A percentile compares a stretch with the other conserved stretches of the same genome.
phyloP scores from a whole-genome alignment of 2,329 filamentous ascomycete genomes.

The Shiraia sp. region DNA sequence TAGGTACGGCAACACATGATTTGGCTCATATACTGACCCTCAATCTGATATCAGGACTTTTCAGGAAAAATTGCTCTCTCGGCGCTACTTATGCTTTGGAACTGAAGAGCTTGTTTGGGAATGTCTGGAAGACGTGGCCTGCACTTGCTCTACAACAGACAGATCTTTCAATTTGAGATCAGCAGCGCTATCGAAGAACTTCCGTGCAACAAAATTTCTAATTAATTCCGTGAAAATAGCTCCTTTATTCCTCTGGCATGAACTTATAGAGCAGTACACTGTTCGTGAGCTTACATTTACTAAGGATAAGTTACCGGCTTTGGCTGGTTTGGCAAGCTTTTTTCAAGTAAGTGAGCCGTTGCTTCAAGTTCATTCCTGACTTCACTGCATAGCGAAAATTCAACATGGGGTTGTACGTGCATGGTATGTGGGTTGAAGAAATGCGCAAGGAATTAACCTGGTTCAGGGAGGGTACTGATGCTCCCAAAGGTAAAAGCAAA shows the following conservation, averaged over 20 bases:
- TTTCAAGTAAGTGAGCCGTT: constrained; percentile 1
- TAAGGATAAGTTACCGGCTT: constrained; percentile 1
- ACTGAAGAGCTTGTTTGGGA: constrained; percentile 1
- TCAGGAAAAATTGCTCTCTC: constrained; percentile 2
- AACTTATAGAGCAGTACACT: not conserved
- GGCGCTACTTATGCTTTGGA: constrained; percentile 3
- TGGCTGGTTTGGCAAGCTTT: constrained; percentile 1
- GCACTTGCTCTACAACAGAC: not conserved
- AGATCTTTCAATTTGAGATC: constrained; percentile 2
- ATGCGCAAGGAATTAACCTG: not conserved
- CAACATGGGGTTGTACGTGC: not conserved
- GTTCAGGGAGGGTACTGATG: not conserved
- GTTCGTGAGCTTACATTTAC: not conserved
- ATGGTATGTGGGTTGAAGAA: not conserved
- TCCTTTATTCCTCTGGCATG: not conserved
- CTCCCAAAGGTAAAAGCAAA: too few relatives aligned
- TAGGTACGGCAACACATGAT: not conserved
- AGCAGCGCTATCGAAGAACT: not conserved
- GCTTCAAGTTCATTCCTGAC: not conserved
- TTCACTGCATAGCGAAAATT: not conserved
- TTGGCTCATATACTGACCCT: not conserved
- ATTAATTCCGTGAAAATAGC: not conserved
- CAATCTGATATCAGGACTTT: not conserved
- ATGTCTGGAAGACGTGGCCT: constrained; percentile 1
- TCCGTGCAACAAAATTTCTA: not conserved